Evolutionary conservation across 257 asterid genomes (phyloP).

Genomic region (Salvia miltiorrhiza): DNA sequence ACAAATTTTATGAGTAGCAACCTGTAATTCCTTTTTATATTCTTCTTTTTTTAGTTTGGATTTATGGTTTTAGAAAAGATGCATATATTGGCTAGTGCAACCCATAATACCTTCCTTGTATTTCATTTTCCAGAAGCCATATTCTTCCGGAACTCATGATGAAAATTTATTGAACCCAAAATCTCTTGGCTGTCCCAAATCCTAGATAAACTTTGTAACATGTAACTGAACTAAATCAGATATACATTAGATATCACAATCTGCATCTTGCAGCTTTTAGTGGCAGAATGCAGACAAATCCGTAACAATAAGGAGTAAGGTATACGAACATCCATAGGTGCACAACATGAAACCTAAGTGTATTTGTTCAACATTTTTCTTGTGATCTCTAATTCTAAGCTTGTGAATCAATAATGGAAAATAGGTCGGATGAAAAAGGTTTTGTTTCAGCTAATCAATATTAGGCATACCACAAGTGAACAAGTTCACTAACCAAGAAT

Average conservation of each 20-base stretch:
- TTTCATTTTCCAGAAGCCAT: not conserved
- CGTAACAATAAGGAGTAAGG: not conserved
- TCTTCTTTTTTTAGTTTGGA: not conserved
- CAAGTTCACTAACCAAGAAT: not conserved
- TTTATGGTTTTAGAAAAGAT: not conserved
- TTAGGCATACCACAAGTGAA: not conserved
- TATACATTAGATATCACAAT: not conserved
- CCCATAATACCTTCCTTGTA: not conserved
- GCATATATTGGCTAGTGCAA: not conserved
- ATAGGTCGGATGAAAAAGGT: not conserved
- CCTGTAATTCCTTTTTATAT: not conserved
- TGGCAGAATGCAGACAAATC: not conserved
- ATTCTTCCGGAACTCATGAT: not conserved
- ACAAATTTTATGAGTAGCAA: not conserved
- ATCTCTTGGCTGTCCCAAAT: not conserved
- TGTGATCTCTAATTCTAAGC: not conserved
- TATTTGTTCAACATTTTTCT: not conserved
- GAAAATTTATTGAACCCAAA: not conserved
- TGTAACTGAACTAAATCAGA: not conserved
- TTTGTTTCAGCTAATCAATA: not conserved
- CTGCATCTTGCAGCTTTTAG: not conserved
- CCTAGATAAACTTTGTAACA: not conserved
- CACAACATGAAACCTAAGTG: not conserved
- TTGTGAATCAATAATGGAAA: not conserved
- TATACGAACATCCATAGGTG: not conserved